Percentiles rank a stretch among this genome's conserved stretches.
Evolutionary conservation across 1,284 basidiomycete species (phyloP).

Genomic region (Heterobasidion annosum): DNA sequence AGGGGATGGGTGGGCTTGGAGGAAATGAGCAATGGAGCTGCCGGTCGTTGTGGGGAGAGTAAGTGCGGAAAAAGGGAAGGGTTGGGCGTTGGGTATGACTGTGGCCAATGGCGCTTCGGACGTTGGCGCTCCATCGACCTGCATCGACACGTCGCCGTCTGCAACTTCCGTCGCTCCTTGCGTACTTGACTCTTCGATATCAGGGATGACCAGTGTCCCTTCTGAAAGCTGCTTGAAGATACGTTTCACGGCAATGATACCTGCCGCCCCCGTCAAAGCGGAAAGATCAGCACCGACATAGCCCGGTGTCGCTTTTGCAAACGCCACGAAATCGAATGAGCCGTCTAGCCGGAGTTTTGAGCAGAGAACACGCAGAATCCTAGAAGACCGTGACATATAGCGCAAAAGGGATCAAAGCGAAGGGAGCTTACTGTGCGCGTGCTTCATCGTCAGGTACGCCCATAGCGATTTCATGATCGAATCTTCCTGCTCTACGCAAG

Average conservation of each 20-base stretch:
- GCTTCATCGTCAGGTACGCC: constrained; percentile 91
- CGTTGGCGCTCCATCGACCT: constrained; percentile 26
- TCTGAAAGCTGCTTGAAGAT: constrained; percentile 84
- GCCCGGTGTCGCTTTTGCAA: constrained; percentile 93
- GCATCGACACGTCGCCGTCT: constrained; percentile 37
- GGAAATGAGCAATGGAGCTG: constrained; percentile 81
- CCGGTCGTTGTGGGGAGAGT: constrained; percentile 30
- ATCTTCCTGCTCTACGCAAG: constrained; percentile 85
- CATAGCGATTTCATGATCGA: constrained; percentile 97
- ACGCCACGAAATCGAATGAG: constrained; percentile 71
- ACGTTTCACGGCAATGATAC: constrained; percentile 92
- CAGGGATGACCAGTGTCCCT: constrained; percentile 50
- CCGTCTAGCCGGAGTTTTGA: constrained; percentile 70
- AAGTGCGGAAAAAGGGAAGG: constrained; percentile 32
- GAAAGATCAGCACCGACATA: constrained; percentile 95
- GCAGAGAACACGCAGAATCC: constrained; percentile 78
- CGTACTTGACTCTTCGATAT: constrained; percentile 13
- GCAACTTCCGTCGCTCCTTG: not conserved
- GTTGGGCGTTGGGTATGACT: constrained; percentile 9
- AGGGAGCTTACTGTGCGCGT: constrained; percentile 67
- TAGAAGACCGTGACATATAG: constrained; percentile 18
- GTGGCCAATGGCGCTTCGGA: constrained; percentile 11
- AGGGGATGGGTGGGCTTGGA: constrained; percentile 77
- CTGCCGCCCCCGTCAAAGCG: constrained; percentile 87
- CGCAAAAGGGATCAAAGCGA: not conserved